Conservation (phyloP, 2,329 filamentous ascomycete genomes). For the Aureobasidium mangrovei region DNA sequence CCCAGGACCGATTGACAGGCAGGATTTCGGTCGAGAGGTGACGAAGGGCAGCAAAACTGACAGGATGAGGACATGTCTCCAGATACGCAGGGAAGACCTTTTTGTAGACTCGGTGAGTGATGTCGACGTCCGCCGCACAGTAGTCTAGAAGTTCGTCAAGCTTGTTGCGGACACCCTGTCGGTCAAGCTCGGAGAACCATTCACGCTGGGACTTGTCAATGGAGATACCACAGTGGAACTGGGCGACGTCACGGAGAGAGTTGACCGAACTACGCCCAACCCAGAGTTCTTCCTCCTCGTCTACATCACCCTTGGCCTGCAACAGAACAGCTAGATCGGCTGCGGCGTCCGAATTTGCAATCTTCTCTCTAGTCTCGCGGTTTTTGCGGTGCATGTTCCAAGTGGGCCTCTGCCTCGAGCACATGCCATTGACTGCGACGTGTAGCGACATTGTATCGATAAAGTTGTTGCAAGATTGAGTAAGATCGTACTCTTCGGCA, state of each 20-base stretch:
- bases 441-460: constrained; percentile 97
- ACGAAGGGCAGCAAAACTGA: constrained; percentile 88
- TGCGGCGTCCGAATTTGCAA: constrained; percentile 62
- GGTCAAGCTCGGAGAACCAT: constrained; percentile 74
- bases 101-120: constrained; percentile 90
- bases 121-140: constrained; percentile 85
- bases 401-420: constrained; percentile 85
- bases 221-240: constrained; percentile 85
- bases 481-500: constrained; percentile 77
- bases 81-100: constrained; percentile 88
- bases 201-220: constrained; percentile 86
- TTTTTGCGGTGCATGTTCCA: constrained; percentile 98
- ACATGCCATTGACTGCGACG: constrained; percentile 98
- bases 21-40: constrained; percentile 92
- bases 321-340: constrained; percentile 63
- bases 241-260: constrained; percentile 87
- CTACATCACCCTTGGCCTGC: constrained; percentile 48
- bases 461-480: constrained; percentile 77
- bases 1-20: constrained; percentile 82
- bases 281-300: constrained; percentile 94
- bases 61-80: constrained; percentile 85
- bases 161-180: constrained; percentile 58
- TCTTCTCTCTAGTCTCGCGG: constrained; percentile 70
- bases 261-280: constrained; percentile 91
- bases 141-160: constrained; percentile 83